Evolutionary conservation across 2,329 filamentous ascomycete genomes (phyloP).

Genomic region (Sporothrix brasiliensis): DNA sequence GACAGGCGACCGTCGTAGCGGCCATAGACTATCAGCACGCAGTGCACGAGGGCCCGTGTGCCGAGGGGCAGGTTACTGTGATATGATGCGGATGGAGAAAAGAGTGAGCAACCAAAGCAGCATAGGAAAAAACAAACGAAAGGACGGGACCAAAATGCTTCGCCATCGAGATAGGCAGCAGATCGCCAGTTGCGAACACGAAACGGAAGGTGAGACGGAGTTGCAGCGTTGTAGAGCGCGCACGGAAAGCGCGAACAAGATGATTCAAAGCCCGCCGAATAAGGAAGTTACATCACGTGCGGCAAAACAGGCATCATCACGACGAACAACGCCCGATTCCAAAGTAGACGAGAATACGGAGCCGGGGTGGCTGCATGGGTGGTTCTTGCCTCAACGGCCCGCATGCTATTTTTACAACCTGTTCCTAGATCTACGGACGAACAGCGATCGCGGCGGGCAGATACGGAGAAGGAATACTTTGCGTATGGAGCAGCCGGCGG

Average conservation of each 20-base stretch:
- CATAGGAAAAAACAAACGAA: neutral
- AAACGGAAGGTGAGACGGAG: constrained; percentile 13
- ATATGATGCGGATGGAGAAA: neutral
- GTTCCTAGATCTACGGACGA: constrained; percentile 3
- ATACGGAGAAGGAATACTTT: constrained; percentile 1
- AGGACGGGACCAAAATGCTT: neutral
- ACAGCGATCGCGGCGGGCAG: neutral
- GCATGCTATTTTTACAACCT: constrained; percentile 17
- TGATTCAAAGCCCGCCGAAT: constrained; percentile 4
- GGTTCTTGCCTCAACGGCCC: neutral
- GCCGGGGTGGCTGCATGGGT: neutral
- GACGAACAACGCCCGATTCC: neutral
- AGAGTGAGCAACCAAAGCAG: neutral
- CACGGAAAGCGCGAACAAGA: constrained; percentile 7
- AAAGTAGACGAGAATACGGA: constrained; percentile 3
- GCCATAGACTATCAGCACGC: constrained; percentile 3
- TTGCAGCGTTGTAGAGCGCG: neutral
- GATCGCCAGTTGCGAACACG: neutral
- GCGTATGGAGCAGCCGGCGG: constrained; percentile 1
- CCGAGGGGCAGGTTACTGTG: neutral
- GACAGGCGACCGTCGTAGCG: neutral
- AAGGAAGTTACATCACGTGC: constrained; percentile 12
- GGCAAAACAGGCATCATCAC: neutral
- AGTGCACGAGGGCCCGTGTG: neutral
- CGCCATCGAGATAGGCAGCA: neutral